Evolutionary conservation across 441 rosid species (phyloP).

Genomic region (Populus hybrid): DNA sequence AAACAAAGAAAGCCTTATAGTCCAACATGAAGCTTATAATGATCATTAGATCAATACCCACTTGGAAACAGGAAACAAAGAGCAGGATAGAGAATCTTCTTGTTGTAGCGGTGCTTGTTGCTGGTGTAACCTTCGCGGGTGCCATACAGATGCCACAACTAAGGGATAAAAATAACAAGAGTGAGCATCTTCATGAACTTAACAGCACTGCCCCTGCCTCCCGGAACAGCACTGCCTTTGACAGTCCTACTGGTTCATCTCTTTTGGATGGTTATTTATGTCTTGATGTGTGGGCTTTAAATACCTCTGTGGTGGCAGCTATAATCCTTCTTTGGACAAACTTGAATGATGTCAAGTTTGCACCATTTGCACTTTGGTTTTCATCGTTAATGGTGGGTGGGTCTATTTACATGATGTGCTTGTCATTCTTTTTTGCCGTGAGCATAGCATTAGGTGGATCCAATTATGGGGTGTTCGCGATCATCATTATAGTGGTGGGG

Average conservation of each 20-base stretch:
- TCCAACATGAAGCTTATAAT: too few relatives aligned
- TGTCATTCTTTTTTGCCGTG: background rate
- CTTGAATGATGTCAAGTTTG: background rate
- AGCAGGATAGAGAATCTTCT: background rate
- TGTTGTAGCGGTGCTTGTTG: slow-evolving; percentile 12
- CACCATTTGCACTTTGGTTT: background rate
- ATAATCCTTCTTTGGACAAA: background rate
- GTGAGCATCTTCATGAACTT: too few relatives aligned
- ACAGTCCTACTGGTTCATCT: background rate
- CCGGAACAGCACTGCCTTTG: background rate
- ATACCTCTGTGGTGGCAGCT: background rate
- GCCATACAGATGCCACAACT: background rate
- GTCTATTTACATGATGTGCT: background rate
- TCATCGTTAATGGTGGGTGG: background rate
- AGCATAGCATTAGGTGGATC: background rate
- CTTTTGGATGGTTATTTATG: background rate
- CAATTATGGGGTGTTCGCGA: background rate
- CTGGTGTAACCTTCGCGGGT: slow-evolving; percentile 8
- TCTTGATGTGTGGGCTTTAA: background rate
- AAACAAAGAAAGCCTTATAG: too few relatives aligned
- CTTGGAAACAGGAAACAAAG: background rate
- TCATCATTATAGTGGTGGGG: background rate
- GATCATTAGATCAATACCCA: too few relatives aligned
- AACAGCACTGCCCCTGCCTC: background rate
- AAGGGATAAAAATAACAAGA: too few relatives aligned